phyloP scores from a whole-genome alignment of 768 basidiomycete genomes.

The Tricholoma bakamatsutake region DNA sequence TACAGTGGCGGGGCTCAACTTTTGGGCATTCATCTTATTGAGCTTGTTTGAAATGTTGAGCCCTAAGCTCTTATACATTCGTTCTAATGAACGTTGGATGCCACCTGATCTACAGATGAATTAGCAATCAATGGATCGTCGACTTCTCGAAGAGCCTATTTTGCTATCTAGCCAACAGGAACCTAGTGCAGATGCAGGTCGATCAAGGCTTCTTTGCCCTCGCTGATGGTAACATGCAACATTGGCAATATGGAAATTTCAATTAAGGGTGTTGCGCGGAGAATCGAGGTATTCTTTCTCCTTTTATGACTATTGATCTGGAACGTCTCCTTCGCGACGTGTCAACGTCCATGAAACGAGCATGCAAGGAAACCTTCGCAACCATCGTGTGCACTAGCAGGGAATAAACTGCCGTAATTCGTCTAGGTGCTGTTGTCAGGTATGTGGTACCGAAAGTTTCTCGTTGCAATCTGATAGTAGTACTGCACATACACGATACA shows the following conservation, averaged over 20 bases:
- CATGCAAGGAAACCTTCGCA: neutral
- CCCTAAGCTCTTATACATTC: neutral
- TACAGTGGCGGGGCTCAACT: neutral
- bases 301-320: slow-evolving; percentile 1
- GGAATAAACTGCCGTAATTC: neutral
- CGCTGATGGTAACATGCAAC: neutral
- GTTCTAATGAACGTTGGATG: neutral
- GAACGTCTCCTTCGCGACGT: slow-evolving; percentile 11
- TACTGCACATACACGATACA: slow-evolving; percentile 5
- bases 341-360: slow-evolving; percentile 5
- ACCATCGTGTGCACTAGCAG: neutral
- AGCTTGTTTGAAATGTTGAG: neutral
- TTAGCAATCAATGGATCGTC: neutral
- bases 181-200: neutral
- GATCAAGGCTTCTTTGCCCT: neutral
- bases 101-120: neutral
- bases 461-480: neutral
- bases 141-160: slow-evolving; percentile 1
- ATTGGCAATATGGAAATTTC: neutral
- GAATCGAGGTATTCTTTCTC: slow-evolving; percentile 2
- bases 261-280: neutral
- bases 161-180: neutral
- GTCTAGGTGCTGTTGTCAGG: neutral
- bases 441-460: neutral
- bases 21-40: neutral